Percentiles rank a stretch among this genome's conserved stretches.
phyloP scores from a whole-genome alignment of 2,329 filamentous ascomycete species.

The Aspergillus fructus region DNA sequence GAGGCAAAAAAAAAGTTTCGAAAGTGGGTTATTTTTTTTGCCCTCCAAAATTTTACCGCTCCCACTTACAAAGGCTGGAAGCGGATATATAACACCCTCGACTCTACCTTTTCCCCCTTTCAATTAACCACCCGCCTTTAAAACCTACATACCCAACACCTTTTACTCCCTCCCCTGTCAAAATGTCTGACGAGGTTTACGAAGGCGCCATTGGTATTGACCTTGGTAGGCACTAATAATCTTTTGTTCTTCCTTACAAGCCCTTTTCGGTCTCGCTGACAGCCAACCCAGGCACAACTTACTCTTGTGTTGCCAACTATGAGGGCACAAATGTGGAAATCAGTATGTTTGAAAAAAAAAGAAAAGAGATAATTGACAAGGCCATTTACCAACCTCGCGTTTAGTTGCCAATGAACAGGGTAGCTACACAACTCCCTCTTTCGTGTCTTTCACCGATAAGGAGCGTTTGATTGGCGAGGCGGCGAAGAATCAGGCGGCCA shows the following conservation, averaged over 20 bases:
- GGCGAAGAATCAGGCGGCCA: constrained; percentile 99
- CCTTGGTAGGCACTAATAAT: constrained; percentile 69
- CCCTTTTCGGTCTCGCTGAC: constrained; percentile 20
- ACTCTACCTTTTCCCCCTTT: constrained; percentile 11
- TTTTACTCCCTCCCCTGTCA: constrained; percentile 22
- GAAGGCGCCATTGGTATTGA: constrained; percentile 99
- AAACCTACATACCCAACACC: constrained; percentile 10
- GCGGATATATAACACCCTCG: constrained; percentile 21
- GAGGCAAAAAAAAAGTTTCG: constrained; percentile 12
- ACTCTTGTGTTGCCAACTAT: constrained; percentile 99
- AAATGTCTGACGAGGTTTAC: constrained; percentile 96
- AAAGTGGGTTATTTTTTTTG: constrained; percentile 22
- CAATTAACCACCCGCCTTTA: constrained; percentile 10
- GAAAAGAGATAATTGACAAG: background rate
- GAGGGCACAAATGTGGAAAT: constrained; percentile 99
- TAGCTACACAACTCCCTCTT: constrained; percentile 97
- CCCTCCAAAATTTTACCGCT: constrained; percentile 22
- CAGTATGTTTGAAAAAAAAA: constrained; percentile 60
- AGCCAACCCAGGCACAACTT: constrained; percentile 77
- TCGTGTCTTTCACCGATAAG: constrained; percentile 98
- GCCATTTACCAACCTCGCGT: background rate
- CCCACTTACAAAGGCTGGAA: constrained; percentile 21
- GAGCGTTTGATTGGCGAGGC: constrained; percentile 99
- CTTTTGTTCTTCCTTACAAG: background rate
- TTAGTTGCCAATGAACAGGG: constrained; percentile 97